Evolutionary conservation across 139 green algal species (phyloP), one percentile per base, ranked within the genome.

Genomic region (Micromonas commoda): DNA sequence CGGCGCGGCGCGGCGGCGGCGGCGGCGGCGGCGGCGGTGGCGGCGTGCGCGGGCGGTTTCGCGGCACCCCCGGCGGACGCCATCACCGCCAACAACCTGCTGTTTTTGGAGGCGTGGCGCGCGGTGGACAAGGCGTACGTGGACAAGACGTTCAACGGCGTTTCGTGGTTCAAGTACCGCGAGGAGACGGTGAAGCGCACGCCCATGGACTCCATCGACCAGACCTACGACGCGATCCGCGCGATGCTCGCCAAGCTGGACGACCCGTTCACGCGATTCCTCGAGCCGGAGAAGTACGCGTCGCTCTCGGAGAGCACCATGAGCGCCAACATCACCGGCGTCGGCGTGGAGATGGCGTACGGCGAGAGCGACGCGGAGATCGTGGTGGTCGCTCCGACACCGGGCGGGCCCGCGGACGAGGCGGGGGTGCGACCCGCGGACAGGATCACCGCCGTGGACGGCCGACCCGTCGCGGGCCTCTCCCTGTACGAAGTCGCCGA

Each of bases 81-180:
- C 0, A 82, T 98, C 16, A 96, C 91, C 1, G 87, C 89, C 0
- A 89, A 98, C 83, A 91, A 98, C 84, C 88, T 98, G 33, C 75
- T 98, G 1, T 98, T 96, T 77, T 81, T 98, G 5, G 94, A 97
- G 77, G 94, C 93, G 20, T 98, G 94, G 94, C 81, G 93, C 20
- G 91, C 91, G 0, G 88, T 98, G 33, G 93, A 98, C 77, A 86
- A 93, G 13, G 94, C 94, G 0, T 98, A 97, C 82, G 90, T 97
- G 23, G 94, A 98, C 85, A 98, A 98, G 79, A 88, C 74, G 28
- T 98, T 98, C 89, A 97, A 97, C 73, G 91, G 91, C 2, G 87
- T 97, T 69, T 92, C 73, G 82, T 98, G 94, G 94, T 97, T 97
- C 83, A 87, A 86, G 76, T 82, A 82, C 53, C 37, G 77, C n/a